Evolutionary conservation across 768 basidiomycete genomes (phyloP).

Genomic region (Boletellus sp.): DNA sequence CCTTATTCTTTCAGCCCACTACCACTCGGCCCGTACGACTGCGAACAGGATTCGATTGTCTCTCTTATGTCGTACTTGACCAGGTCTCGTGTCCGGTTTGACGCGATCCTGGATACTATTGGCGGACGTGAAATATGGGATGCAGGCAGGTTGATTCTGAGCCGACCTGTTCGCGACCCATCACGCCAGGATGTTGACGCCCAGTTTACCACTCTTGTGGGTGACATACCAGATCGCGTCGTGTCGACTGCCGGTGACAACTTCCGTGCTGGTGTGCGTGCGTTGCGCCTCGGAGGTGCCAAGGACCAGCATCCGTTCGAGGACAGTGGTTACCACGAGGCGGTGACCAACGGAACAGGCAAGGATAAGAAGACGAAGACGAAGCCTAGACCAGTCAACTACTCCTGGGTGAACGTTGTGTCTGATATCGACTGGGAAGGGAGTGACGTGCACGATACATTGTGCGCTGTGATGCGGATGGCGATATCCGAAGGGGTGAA

Average conservation of each 20-base stretch:
- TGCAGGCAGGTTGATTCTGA: slow-evolving; percentile 60
- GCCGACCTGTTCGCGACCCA: slow-evolving; percentile 28
- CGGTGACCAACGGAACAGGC: slow-evolving; percentile 16
- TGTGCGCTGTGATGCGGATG: slow-evolving; percentile 39
- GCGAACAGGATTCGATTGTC: slow-evolving; percentile 22
- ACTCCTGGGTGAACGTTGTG: slow-evolving; percentile 77
- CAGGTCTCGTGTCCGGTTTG: slow-evolving; percentile 45
- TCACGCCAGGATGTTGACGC: slow-evolving; percentile 29
- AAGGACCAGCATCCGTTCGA: slow-evolving; percentile 29
- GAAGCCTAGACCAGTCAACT: slow-evolving; percentile 51
- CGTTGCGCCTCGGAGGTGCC: slow-evolving; percentile 38
- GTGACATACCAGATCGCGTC: slow-evolving; percentile 60
- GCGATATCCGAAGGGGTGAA: slow-evolving; percentile 33
- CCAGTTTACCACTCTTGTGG: slow-evolving; percentile 80
- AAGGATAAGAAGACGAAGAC: slow-evolving; percentile 31
- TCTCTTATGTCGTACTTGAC: slow-evolving; percentile 26
- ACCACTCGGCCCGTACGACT: slow-evolving; percentile 29
- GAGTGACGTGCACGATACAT: slow-evolving; percentile 58
- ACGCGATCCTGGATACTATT: slow-evolving; percentile 78
- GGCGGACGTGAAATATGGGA: slow-evolving; percentile 82
- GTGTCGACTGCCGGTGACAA: slow-evolving; percentile 71
- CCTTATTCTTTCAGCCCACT: slow-evolving; percentile 30
- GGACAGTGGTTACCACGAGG: slow-evolving; percentile 24
- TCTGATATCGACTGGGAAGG: slow-evolving; percentile 86
- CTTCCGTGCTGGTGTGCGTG: slow-evolving; percentile 68